Evolutionary conservation across 83 land plant genomes (phyloP).

Genomic region (Diphasiastrum complanatum): DNA sequence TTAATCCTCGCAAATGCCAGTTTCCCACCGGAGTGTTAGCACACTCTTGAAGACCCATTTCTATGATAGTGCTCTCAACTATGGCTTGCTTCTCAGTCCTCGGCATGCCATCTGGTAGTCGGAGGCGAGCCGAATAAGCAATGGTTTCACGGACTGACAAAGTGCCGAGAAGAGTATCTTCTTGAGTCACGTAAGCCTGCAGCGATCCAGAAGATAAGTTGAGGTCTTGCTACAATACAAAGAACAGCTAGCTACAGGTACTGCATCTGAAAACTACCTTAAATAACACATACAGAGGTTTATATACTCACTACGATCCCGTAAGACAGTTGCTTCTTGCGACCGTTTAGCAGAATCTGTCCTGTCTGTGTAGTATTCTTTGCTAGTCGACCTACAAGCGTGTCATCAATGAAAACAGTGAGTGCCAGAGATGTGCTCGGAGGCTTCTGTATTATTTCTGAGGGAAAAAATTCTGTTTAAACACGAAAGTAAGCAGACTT

Average conservation of each 20-base stretch:
- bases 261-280: too few species aligned
- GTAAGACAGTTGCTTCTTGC: neutral
- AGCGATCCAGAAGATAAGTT: neutral
- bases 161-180: neutral
- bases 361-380: neutral
- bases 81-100: conserved; percentile 47
- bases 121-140: neutral
- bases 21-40: conserved; percentile 70
- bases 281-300: neutral
- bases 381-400: neutral
- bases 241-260: too few species aligned
- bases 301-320: neutral
- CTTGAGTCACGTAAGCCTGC: neutral
- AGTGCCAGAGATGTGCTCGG: too few species aligned
- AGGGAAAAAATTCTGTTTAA: too few species aligned
- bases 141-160: neutral
- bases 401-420: too few species aligned
- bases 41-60: conserved; percentile 81
- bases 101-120: conserved; percentile 60
- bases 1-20: conserved; percentile 73
- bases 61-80: conserved; percentile 62
- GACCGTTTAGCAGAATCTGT: neutral
- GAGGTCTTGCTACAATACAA: too few species aligned
- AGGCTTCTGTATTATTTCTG: too few species aligned
- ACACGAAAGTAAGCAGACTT: neutral